phyloP scores from a whole-genome alignment of 805 yeast genomes.

The Saturnispora gosingensis region DNA sequence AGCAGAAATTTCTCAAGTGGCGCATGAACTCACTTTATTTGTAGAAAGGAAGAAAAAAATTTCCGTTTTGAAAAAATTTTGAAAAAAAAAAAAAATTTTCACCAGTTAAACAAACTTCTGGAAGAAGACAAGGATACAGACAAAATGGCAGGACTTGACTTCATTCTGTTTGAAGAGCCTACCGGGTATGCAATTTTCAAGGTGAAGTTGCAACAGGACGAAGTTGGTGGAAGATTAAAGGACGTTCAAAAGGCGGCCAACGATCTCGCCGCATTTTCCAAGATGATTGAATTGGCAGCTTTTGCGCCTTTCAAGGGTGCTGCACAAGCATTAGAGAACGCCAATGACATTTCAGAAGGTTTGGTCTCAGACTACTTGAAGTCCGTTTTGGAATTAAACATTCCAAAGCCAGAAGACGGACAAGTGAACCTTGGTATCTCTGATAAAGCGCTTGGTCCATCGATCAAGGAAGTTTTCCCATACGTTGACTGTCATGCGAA shows the following conservation, averaged over 20 bases:
- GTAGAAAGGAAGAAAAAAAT: neutral
- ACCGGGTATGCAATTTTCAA: constrained; percentile 97
- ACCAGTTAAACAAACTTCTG: neutral
- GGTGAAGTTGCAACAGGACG: constrained; percentile 89
- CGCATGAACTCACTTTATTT: constrained; percentile 1
- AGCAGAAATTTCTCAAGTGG: neutral
- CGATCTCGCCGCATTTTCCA: constrained; percentile 81
- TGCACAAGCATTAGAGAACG: constrained; percentile 97
- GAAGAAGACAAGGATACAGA: neutral
- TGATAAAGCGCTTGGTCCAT: constrained; percentile 92
- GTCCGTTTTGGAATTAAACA: constrained; percentile 78
- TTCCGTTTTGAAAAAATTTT: neutral
- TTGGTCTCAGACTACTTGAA: constrained; percentile 87
- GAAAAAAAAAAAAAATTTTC: constrained; percentile 3
- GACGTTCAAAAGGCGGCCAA: constrained; percentile 89
- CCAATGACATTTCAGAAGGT: constrained; percentile 96
- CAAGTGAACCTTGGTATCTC: constrained; percentile 78
- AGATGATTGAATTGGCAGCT: constrained; percentile 84
- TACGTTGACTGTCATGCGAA: constrained; percentile 82
- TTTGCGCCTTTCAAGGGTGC: constrained; percentile 99
- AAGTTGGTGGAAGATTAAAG: constrained; percentile 79
- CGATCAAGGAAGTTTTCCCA: constrained; percentile 86
- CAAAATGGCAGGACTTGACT: constrained; percentile 68
- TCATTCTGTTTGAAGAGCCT: constrained; percentile 93
- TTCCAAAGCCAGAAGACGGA: constrained; percentile 71